Base-by-base conservation (phyloP, 2,329 filamentous ascomycete genomes). In the Apiospora phragmitis region DNA sequence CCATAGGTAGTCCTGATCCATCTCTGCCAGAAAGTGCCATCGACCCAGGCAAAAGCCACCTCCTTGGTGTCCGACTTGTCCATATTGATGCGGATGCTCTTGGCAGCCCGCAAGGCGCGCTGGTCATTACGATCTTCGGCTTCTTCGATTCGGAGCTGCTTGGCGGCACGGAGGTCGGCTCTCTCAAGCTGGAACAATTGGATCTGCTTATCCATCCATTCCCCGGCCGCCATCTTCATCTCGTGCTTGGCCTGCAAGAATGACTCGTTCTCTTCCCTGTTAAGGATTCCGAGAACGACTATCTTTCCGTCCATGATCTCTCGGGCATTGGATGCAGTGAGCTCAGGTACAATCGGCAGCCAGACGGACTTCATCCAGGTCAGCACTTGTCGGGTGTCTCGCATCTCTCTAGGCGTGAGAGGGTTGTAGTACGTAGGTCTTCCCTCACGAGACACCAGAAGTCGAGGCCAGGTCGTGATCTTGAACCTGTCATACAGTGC, bases 131-230 rank as follows among this genome's bases (percentile, higher is more conserved):
- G 92, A 80, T 98, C 95, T 80, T 98, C 93, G 5, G 96, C 97
- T 81, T 99, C 96, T 80, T 99, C 96, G 70, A 99, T 96, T 66
- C 95, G 91, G 73, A 98, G 86, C 80, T 98, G 94, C 85, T 99
- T 99, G 6, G 94, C 91, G 81, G 98, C 95, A 68, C 96, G 92
- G 67, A 98, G 87, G 81, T 97, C 96, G 83, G 98, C 94, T 70
- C 95, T 88, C 82, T 98, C 95, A 21, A 97, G 89, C 80, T 97
- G 94, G 86, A 97, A 98, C 49, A 94, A 88, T 75, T 95, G 91
- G 24, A 94, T 92, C 82, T 98, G 94, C 83, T 97, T 96, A 81
- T 98, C 95, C 89, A 98, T 97, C 95, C 96, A 99, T 81, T 98
- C 96, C 72, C 95, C 88, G 11, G 96, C 96, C 1, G 96, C 96